A percentile compares a stretch with the other conserved stretches of the same genome.
Evolutionary conservation across 2,329 filamentous ascomycete species (phyloP).

Genomic region (Myotisia sp.): DNA sequence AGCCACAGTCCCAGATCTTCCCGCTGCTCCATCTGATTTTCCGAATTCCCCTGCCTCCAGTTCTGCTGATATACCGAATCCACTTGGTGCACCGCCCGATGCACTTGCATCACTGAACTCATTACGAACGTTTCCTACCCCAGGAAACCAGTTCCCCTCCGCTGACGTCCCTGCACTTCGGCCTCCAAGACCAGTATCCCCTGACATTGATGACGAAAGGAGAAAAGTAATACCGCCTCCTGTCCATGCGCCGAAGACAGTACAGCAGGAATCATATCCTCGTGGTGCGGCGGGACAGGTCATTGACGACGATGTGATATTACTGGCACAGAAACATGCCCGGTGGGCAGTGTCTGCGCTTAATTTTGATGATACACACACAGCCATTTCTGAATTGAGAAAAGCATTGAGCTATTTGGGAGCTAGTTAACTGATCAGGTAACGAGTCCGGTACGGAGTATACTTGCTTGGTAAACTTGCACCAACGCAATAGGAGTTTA

Average conservation of each 20-base stretch:
- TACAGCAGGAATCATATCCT: no score
- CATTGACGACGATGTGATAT: constrained; percentile 57
- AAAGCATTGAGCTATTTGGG: constrained; percentile 60
- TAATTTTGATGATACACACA: constrained; percentile 90
- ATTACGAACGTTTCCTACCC: constrained; percentile 28
- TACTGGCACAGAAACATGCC: constrained; percentile 82
- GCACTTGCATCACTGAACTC: constrained; percentile 14
- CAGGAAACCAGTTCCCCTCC: constrained; percentile 13
- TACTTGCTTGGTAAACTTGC: neutral
- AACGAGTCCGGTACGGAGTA: no score
- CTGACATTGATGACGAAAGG: constrained; percentile 5
- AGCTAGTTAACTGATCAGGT: constrained; percentile 33
- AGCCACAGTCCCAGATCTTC: constrained; percentile 22
- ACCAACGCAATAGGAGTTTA: no score
- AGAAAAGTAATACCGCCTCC: constrained; percentile 7
- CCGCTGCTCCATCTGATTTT: constrained; percentile 26
- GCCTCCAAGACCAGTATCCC: constrained; percentile 12
- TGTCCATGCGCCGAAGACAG: constrained; percentile 18
- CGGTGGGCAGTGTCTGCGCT: constrained; percentile 93
- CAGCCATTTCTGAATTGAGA: constrained; percentile 71
- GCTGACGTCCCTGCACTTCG: constrained; percentile 15
- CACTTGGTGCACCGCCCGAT: constrained; percentile 8
- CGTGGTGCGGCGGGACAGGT: constrained; percentile 16
- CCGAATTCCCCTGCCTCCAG: constrained; percentile 15
- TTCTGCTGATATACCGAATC: constrained; percentile 10